Base-by-base conservation (phyloP, 2,329 filamentous ascomycete genomes). In the Fusarium sp. region DNA sequence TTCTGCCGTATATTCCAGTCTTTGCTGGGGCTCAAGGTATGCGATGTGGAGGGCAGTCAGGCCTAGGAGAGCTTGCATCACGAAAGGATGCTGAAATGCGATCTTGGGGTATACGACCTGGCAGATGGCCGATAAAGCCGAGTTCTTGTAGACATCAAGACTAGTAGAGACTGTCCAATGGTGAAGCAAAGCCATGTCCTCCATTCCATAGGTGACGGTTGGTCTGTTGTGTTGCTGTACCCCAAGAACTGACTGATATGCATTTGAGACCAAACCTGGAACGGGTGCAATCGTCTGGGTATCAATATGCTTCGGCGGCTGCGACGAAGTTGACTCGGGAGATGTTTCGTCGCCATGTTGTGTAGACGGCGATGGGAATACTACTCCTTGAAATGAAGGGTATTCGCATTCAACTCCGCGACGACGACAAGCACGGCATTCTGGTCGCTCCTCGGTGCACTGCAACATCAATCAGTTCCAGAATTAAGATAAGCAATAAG, bases 321-420 rank as follows among this genome's bases (percentile, higher is more conserved):
- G 33, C 10, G 63, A 31, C 15, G 63, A 42, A 11, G 22, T n/a
- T 8, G 45, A n/a, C 7, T 58, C 26, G 3, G 63, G 65, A 6
- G 65, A 68, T 4, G 39, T 20, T 8, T 31, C 63, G 4, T 62
- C 31, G 7, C 13, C 38, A 24, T 26, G 36, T 1, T 41, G 47
- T 1, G 47, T 47, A 9, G 61, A 6, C 1, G 65, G 41, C 13
- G 63, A 60, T 2, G 47, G 47, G 3, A 62, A n/a, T 22, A 39
- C 51, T 6, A 26, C 13, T 2, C 12, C 18, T 54, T 52, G 41
- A 1, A 24, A 14, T 0, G 26, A 61, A 11, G 51, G 39, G 20
- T 68, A 68, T 33, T 68, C 45, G 1, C 65, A 68, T 17, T 62
- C 17, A 18, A 42, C 65, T 4, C 63, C 65, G 3, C 63, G 65